A percentile compares a stretch with the other conserved stretches of the same genome.
Evolutionary conservation across 306 rosid genomes (phyloP).

Genomic region (Gastrolobium bilobum): DNA sequence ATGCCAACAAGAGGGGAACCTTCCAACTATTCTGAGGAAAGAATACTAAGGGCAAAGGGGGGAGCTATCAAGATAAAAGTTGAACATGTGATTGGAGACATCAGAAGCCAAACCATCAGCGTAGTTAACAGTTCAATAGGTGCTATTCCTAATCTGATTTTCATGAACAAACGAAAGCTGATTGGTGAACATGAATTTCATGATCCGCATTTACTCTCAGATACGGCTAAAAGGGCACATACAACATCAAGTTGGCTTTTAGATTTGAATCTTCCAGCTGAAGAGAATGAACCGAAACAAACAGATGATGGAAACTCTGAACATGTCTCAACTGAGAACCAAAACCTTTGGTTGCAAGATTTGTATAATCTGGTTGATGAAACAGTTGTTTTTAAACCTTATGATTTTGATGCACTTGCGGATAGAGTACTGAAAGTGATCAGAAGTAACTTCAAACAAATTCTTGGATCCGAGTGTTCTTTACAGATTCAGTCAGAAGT

Average conservation of each 20-base stretch:
- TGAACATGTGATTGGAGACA: slow-evolving; percentile 55
- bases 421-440: slow-evolving; percentile 63
- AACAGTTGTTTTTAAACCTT: slow-evolving; percentile 76
- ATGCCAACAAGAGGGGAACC: slow-evolving; percentile 45
- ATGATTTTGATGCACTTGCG: slow-evolving; percentile 73
- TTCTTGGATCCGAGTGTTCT: slow-evolving; percentile 55
- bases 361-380: slow-evolving; percentile 65
- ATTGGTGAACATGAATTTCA: slow-evolving; percentile 55
- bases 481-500: slow-evolving; percentile 72
- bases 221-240: slow-evolving; percentile 71
- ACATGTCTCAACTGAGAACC: slow-evolving; percentile 57
- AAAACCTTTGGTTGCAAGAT: slow-evolving; percentile 76
- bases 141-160: slow-evolving; percentile 52
- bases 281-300: slow-evolving; percentile 60
- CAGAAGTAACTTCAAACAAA: slow-evolving; percentile 60
- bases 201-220: slow-evolving; percentile 59
- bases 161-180: slow-evolving; percentile 80
- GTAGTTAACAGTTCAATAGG: slow-evolving; percentile 49
- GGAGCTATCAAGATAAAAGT: slow-evolving; percentile 67
- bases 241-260: slow-evolving; percentile 61
- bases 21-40: slow-evolving; percentile 75
- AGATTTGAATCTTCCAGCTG: slow-evolving; percentile 95
- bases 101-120: slow-evolving; percentile 51
- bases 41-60: slow-evolving; percentile 59
- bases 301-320: slow-evolving; percentile 51